Evolutionary conservation across 169 alveolate genomes (phyloP), one percentile per base, ranked within the genome.

Genomic region (Eimeria sp.): DNA sequence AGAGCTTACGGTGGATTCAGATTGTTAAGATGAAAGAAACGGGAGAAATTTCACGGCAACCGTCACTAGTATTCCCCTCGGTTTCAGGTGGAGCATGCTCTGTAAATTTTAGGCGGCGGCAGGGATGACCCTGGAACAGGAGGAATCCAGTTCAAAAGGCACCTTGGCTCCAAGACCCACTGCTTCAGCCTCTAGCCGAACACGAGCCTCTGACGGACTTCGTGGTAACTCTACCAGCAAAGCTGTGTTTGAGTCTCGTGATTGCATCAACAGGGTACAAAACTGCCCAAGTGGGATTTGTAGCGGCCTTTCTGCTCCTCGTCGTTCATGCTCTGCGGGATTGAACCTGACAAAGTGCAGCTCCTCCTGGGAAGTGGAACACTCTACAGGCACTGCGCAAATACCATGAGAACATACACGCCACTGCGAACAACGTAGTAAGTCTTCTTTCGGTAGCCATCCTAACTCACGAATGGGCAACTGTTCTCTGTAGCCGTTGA

Each of bases 341-440:
- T 11, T 49, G 88, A 13, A 40, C 57, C 10, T 25, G 43, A 40
- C 51, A 40, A 45, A 18, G 65, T n/a, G 22, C 22, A 40, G 34
- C 63, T 16, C 87, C 14, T 20, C 57, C 87, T 76, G 87, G 87
- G 87, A 76, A 9, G 14, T 80, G 61, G 47, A 47, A 47, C 9
- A 4, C 22, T 47, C 25, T 22, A 14, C 70, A 80, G 25, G 27
- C 89, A n/a, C 43, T 30, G 57, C 57, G 20, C 91, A 13, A 11
- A 54, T n/a, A 58, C 34, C 76, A 14, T 34, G 25, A 57, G n/a
- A 34, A 3, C 20, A 16, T 40, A 51, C 27, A 0, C n/a, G 75
- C 22, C 91, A 30, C 58, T 83, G 76, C 14, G 67, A 65, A 57
- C 72, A 58, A 54, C 54, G 58, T 83, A 34, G 91, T 83, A 83